phyloP scores from a whole-genome alignment of 106 monocot genomes.

The Platanthera zijinensis region DNA sequence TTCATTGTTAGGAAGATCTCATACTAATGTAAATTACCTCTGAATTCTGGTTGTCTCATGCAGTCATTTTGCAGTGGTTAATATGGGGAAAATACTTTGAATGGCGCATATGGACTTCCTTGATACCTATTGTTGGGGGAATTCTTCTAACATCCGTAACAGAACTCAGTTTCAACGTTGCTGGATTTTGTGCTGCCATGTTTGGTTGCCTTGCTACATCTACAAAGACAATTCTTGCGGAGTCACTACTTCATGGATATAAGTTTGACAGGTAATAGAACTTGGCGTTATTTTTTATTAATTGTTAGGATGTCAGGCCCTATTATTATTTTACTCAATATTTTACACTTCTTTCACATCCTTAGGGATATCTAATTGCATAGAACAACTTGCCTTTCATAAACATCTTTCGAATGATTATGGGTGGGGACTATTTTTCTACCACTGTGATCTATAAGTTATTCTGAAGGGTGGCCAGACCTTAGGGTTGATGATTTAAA shows the following conservation, averaged over 20 bases:
- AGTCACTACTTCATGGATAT: slow-evolving; percentile 93
- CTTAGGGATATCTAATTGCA: no score
- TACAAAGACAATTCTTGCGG: slow-evolving; percentile 91
- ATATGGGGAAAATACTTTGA: slow-evolving; percentile 86
- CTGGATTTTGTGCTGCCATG: slow-evolving; percentile 92
- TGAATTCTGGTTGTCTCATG: slow-evolving; percentile 4
- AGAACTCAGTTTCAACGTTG: slow-evolving; percentile 81
- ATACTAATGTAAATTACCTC: background rate
- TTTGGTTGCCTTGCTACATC: slow-evolving; percentile 96
- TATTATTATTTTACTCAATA: no score
- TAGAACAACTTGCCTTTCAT: no score
- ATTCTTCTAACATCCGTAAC: slow-evolving; percentile 83
- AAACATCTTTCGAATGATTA: no score
- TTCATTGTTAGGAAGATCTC: background rate
- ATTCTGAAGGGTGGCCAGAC: no score
- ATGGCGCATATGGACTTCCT: slow-evolving; percentile 77
- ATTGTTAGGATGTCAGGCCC: no score
- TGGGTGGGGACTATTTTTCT: no score
- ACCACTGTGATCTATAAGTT: no score
- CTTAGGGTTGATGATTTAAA: no score
- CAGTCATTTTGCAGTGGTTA: slow-evolving; percentile 91
- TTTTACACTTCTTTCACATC: no score
- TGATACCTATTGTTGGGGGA: slow-evolving; percentile 93
- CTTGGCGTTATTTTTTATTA: background rate
- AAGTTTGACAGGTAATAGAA: slow-evolving; percentile 40